These are phyloP conservation scores for Eutreptiella sp. DNA, from an alignment of 208 protist genomes.

Conservation along the genomic window DNA sequence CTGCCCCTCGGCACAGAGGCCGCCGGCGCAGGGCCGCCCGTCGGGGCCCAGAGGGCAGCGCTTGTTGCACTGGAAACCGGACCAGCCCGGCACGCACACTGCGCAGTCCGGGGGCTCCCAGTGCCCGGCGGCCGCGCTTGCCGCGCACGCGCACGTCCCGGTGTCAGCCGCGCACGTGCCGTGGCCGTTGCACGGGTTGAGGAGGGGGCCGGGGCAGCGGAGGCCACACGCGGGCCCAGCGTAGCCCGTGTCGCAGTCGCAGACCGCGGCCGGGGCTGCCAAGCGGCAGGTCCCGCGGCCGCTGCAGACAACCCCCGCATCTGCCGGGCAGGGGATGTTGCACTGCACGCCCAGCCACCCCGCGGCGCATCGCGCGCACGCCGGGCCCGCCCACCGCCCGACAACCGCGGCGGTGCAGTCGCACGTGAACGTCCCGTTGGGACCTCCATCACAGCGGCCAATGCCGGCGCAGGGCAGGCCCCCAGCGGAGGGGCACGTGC, in stretches of 20 bases:
- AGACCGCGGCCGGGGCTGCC: background rate
- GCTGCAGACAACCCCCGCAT: background rate
- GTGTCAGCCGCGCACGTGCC: background rate
- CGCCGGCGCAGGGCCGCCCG: background rate
- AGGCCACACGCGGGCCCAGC: background rate
- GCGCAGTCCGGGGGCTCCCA: background rate
- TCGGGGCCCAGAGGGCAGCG: background rate
- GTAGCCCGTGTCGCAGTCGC: background rate
- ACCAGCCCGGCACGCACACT: background rate
- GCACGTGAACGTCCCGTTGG: background rate
- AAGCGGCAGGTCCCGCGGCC: conserved; percentile 5
- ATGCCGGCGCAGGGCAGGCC: conserved; percentile 1
- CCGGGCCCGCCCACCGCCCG: background rate
- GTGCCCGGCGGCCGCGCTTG: background rate
- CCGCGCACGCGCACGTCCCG: background rate
- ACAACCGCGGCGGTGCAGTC: background rate
- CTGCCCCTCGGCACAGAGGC: background rate
- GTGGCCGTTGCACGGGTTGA: background rate
- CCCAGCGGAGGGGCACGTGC: conserved; percentile 6
- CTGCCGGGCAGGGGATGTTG: background rate
- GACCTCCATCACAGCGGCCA: background rate
- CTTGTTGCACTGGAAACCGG: background rate
- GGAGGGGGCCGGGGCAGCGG: background rate
- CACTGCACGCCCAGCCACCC: no score
- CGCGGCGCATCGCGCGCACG: no score